Base-by-base conservation (phyloP, 1,139 yeast species). In the Schizosaccharomyces versatilis region DNA sequence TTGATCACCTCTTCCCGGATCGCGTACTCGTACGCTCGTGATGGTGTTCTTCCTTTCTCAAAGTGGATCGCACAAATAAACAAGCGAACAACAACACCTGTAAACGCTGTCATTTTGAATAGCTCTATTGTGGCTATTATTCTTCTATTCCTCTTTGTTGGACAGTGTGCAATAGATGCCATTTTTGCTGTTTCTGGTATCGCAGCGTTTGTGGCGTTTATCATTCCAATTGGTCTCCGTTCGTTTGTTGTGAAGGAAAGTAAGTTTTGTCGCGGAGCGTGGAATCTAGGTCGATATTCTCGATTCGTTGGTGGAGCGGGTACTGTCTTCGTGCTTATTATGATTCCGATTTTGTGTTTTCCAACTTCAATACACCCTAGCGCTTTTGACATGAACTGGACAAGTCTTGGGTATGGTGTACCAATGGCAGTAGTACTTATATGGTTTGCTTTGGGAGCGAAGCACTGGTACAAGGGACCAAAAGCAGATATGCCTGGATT, bases 141-240 rank as follows among this genome's bases (percentile, higher is more conserved):
- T 41, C 70, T 81, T 58, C 70, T 79, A 56, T 70, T 79, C 58
- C 71, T 80, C 64, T 79, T 81, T 67, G 82, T 81, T 39, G 84
- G 84, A 41, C 78, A 74, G 56, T 72, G 75, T 10, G 83, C 86
- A 49, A 78, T 81, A 61, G 81, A 79, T 47, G 88, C 90, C 52
- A 78, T 80, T 56, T 81, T 81, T 68, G 78, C 84, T 0, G 84
- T 81, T 42, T 85, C 85, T 54, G 88, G 85, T 56, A 80, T 81
- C 63, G 76, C 84, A 14, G 80, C 84, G 0, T 80, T 80, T 62
- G 73, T 80, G 58, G 80, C 86, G 1, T 81, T 81, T 65, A 73
- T 78, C 14, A 69, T 78, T 61, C 88, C 88, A 15, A 77, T 81
- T 12, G 64, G 77, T 6, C 71, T 81, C 60, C 77, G 79, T 63